These are phyloP conservation scores for Collybia mongolica DNA, from an alignment of 768 basidiomycete genomes.

Conservation along the genomic window DNA sequence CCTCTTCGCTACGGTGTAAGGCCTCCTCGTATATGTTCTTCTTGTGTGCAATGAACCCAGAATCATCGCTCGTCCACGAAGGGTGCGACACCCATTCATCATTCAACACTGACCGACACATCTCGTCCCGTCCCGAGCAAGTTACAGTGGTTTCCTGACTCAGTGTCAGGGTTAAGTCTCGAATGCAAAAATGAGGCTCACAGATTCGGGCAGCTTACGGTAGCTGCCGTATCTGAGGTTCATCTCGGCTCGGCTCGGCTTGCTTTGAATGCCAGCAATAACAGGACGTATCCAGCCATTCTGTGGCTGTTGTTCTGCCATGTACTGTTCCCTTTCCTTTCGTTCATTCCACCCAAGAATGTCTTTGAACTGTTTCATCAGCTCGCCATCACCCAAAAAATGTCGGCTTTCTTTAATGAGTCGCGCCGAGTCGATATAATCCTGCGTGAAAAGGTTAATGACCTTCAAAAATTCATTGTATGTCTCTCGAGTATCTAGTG, in stretches of 20 bases:
- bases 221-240: constrained; percentile 87
- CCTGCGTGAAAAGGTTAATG: constrained; percentile 92
- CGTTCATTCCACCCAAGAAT: constrained; percentile 88
- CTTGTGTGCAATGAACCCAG: constrained; percentile 85
- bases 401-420: constrained; percentile 78
- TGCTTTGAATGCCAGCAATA: constrained; percentile 35
- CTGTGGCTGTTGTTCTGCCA: constrained; percentile 44
- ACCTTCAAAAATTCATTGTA: constrained; percentile 96
- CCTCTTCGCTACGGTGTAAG: constrained; percentile 93
- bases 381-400: constrained; percentile 75
- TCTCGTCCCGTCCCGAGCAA: constrained; percentile 94
- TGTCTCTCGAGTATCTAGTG: constrained; percentile 69
- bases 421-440: constrained; percentile 84
- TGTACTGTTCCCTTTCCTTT: constrained; percentile 55
- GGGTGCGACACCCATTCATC: constrained; percentile 99
- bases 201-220: constrained; percentile 74
- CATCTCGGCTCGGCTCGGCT: constrained; percentile 63
- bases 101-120: constrained; percentile 95
- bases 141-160: constrained; percentile 79
- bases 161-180: not conserved
- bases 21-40: constrained; percentile 98
- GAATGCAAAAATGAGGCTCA: constrained; percentile 37
- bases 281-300: constrained; percentile 53
- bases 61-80: constrained; percentile 91
- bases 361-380: constrained; percentile 79